Evolutionary conservation across 306 rosid genomes (phyloP), one percentile per base, ranked within the genome.

Genomic region (Sindora glabra): DNA sequence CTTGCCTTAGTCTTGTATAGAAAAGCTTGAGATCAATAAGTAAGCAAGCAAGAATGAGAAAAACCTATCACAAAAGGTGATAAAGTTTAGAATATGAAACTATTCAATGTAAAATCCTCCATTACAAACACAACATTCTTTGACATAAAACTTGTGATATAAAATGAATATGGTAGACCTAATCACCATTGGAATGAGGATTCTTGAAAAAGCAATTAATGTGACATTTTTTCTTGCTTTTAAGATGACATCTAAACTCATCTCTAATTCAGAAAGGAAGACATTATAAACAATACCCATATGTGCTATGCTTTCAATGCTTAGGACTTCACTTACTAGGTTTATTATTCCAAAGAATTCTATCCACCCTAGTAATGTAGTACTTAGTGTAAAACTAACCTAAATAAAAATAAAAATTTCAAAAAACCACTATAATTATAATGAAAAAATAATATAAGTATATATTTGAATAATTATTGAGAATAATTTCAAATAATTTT

Each of bases 21-120:
- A 59, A 38, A 19, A 59, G 64, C 51, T 59, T 59, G 23, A 59
- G 64, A 12, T 59, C 23, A 2, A 51, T 39, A 2, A 59, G 39
- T 23, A 59, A 39, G 15, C 8, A 36, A 3, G 64, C 46, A 30
- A 59, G 64, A 16, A 59, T 51, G 2, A 4, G 64, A 51, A 37
- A 59, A 59, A 24, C 50, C 50, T 0, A 51, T 59, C 47, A 56
- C 14, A 18, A 19, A 36, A 12, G 37, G 32, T 0, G 62, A 19
- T 5, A 38, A 23, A 1, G 32, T 42, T 21, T 32, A 56, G 30
- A 56, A 56, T 19, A 56, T 7, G 16, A 12, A 56, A 8, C 47
- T 47, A 17, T 12, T 16, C 3, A 21, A 0, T 6, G 30, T 23
- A 11, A 6, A 0, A 0, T 29, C 34, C 5, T 2, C 34, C n/a